These are phyloP conservation scores for Medicago truncatula DNA, from an alignment of 306 rosid genomes.

Conservation along the genomic window DNA sequence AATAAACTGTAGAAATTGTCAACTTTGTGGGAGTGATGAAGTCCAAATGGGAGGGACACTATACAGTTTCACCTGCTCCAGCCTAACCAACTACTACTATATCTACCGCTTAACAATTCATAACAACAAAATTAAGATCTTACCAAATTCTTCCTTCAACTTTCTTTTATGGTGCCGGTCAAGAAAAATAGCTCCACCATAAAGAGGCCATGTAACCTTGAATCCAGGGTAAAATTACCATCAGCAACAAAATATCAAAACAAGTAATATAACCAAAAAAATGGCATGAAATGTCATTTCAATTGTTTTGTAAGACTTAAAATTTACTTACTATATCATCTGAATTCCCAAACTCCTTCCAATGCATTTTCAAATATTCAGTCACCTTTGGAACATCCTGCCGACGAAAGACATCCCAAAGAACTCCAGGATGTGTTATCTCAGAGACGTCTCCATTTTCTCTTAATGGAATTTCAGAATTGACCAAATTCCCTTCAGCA, in stretches of 20 bases:
- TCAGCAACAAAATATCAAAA: slow-evolving; percentile 44
- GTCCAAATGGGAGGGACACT: neutral
- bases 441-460: slow-evolving; percentile 55
- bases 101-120: slow-evolving; percentile 37
- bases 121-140: slow-evolving; percentile 38
- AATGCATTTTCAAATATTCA: slow-evolving; percentile 71
- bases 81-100: slow-evolving; percentile 34
- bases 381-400: slow-evolving; percentile 75
- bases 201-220: slow-evolving; percentile 76
- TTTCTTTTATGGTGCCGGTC: slow-evolving; percentile 72
- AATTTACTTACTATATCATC: slow-evolving; percentile 50
- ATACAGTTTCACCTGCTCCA: slow-evolving; percentile 9
- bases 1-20: too few relatives aligned
- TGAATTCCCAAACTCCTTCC: slow-evolving; percentile 63
- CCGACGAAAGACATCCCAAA: slow-evolving; percentile 89
- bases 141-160: slow-evolving; percentile 94
- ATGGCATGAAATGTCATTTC: neutral
- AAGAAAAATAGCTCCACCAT: slow-evolving; percentile 72
- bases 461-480: slow-evolving; percentile 47
- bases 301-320: slow-evolving; percentile 51
- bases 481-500: slow-evolving; percentile 45
- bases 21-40: too few relatives aligned
- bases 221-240: slow-evolving; percentile 40
- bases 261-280: slow-evolving; percentile 39
- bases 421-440: slow-evolving; percentile 63